phyloP scores from a whole-genome alignment of 257 asterid genomes.

The Solanum piurae region DNA sequence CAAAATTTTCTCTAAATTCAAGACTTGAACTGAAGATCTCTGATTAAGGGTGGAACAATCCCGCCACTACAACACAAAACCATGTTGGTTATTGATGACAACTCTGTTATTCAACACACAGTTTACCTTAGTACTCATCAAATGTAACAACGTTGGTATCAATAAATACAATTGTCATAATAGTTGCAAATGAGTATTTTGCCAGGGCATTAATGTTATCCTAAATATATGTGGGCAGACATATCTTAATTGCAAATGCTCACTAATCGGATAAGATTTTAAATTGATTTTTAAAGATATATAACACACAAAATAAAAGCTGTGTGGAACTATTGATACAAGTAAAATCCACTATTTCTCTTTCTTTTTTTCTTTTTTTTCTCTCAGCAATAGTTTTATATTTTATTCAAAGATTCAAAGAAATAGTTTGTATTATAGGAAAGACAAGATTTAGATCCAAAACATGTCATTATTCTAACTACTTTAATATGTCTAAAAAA shows the following conservation, averaged over 20 bases:
- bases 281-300: not conserved
- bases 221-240: not conserved
- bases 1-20: too few relatives aligned
- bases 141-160: not conserved
- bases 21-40: not conserved
- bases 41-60: too few relatives aligned
- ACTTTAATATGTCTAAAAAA: not conserved
- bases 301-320: not conserved
- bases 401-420: not conserved
- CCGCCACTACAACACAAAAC: not conserved
- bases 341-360: not conserved
- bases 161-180: not conserved
- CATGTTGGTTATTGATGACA: not conserved
- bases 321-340: not conserved
- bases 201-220: not conserved
- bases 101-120: not conserved
- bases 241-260: not conserved
- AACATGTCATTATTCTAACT: not conserved
- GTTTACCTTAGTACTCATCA: not conserved
- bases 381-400: not conserved
- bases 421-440: not conserved
- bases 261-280: not conserved
- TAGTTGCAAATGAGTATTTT: not conserved
- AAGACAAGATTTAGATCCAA: constrained; percentile 12
- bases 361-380: too few relatives aligned